These are phyloP conservation scores for Pistacia integerrima DNA, from an alignment of 345 rosid genomes.

Conservation along the genomic window DNA sequence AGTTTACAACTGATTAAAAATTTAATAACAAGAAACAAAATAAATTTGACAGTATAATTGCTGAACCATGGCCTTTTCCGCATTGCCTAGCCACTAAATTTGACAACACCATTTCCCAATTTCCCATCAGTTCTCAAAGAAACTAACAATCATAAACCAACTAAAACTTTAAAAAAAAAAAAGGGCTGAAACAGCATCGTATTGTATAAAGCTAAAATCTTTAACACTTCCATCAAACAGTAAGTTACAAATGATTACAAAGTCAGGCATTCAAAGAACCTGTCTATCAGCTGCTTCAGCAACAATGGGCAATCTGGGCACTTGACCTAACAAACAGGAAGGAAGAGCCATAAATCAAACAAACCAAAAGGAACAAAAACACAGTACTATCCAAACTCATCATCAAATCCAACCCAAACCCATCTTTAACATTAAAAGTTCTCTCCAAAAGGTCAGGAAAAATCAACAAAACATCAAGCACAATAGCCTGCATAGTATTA, in stretches of 20 bases:
- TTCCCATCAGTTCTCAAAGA: neutral
- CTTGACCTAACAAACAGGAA: conserved; percentile 81
- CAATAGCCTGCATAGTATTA: conserved; percentile 95
- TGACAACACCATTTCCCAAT: neutral
- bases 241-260: conserved; percentile 4
- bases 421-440: conserved; percentile 74
- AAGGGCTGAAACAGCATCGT: neutral
- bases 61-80: no score
- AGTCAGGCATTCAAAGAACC: conserved; percentile 54
- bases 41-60: no score
- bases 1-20: conserved; percentile 7
- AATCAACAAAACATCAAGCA: conserved; percentile 85
- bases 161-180: neutral
- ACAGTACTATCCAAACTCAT: conserved; percentile 96
- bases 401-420: conserved; percentile 80
- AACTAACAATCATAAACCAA: neutral
- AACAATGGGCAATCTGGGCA: conserved; percentile 93
- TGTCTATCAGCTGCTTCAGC: conserved; percentile 99
- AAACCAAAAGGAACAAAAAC: conserved; percentile 82
- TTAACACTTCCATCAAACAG: neutral
- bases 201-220: neutral
- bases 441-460: conserved; percentile 93
- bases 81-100: neutral
- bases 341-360: conserved; percentile 85
- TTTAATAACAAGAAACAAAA: neutral